A percentile compares a stretch with the other conserved stretches of the same genome.
Conservation (phyloP, 129 eudicot genomes). For the Chrysanthemum lavandulifolium region DNA sequence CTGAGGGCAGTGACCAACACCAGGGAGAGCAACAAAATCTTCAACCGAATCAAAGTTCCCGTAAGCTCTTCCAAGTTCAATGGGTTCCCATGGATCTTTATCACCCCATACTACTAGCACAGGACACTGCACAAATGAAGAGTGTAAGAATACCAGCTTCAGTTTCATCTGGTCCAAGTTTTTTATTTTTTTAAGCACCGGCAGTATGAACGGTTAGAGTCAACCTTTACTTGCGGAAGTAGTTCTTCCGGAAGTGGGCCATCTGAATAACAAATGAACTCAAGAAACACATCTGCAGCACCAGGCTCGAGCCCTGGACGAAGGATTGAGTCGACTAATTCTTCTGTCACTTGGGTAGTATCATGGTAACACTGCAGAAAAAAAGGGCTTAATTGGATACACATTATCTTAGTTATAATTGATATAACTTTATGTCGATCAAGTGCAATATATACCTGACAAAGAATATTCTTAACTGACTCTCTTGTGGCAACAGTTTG, state of each 20-base stretch:
- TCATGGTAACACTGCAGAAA: constrained; percentile 84
- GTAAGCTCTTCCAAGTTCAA: constrained; percentile 88
- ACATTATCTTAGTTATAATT: background rate
- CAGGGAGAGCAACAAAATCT: constrained; percentile 75
- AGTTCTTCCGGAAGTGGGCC: constrained; percentile 98
- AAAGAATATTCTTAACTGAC: constrained; percentile 78
- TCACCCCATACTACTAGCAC: constrained; percentile 97
- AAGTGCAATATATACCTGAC: constrained; percentile 55
- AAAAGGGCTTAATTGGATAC: background rate
- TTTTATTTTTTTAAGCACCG: background rate
- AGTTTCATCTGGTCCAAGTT: background rate
- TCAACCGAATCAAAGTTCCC: constrained; percentile 66
- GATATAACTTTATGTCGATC: background rate
- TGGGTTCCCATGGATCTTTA: constrained; percentile 99
- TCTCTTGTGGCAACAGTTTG: constrained; percentile 71
- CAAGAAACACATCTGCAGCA: constrained; percentile 94
- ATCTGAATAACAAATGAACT: constrained; percentile 90
- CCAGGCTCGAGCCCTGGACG: constrained; percentile 97
- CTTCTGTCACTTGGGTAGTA: constrained; percentile 92
- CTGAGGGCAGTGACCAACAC: constrained; percentile 98
- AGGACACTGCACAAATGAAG: constrained; percentile 62
- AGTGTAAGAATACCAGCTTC: constrained; percentile 1
- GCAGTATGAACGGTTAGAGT: background rate
- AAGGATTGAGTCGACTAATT: constrained; percentile 69
- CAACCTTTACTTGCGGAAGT: constrained; percentile 91